Evolutionary conservation across 164 flowering plant genomes (phyloP), one percentile per base, ranked within the genome.

Genomic region (Magnolia kwangsiensis): DNA sequence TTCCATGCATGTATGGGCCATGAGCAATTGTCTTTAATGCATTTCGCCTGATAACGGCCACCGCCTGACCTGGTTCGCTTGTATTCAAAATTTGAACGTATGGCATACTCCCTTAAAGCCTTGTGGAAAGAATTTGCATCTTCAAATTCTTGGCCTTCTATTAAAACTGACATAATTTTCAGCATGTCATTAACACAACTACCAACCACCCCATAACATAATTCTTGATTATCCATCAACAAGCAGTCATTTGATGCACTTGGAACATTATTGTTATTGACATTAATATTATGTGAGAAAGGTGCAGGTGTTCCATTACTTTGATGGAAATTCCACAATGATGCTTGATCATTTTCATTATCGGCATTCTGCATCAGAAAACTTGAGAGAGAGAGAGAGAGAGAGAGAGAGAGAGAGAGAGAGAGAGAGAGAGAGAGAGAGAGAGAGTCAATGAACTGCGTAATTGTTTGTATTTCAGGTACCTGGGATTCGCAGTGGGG

Each of bases 1-100:
- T 70, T 50, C n/a, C 58, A 70, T 45, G 72, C 72, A 50, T 70
- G 58, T 45, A 70, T 70, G 58, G 4, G 59, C 72, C 72, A 70
- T 50, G 58, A 20, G n/a, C 59, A 70, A 29, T 24, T 24, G 50
- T 70, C 72, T 8, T 45, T n/a, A 18, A 70, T n/a, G n/a, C 72
- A 70, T 19, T 7, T 20, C 24, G 14, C 55, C 9, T 19, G 18
- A 50, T 45, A 18, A 8, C 16, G 59, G 21, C 31, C 1, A 1
- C 10, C 23, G 16, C 21, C 72, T 49, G 3, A 5, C 58, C 16
- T 70, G 13, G n/a, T 20, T 50, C 24, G 24, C 29, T 20, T 45
- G 58, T 50, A 70, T 27, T 70, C 72, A 1, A 70, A 70, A 20
- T n/a, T 0, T 10, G 24, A 45, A 70, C 58, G 0, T 45, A 70